Base-by-base conservation (phyloP, 1,284 basidiomycete species). In the Cryptococcus sp. region DNA sequence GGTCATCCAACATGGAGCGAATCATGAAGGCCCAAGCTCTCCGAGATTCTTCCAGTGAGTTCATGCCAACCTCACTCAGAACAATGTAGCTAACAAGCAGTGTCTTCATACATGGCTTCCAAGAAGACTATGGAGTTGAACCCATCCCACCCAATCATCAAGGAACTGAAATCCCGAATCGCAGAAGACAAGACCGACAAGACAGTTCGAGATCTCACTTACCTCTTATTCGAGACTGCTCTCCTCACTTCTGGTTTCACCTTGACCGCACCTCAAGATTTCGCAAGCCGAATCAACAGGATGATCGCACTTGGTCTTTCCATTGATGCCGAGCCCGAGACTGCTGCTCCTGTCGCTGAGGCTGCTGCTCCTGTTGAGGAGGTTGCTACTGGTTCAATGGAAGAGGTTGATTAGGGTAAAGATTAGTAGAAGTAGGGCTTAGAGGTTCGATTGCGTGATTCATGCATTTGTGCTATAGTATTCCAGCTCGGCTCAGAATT, bases 1-100 rank as follows among this genome's bases (percentile, higher is more conserved):
- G 96, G 96, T 97, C 92, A 45, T 92, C 93, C 61, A 98, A 98
- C 84, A 97, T 98, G 93, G 91, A 97, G 79, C 88, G 94, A 76
- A 97, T 98, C 82, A 98, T 98, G 96, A 97, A 97, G 80, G 93
- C 94, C 16, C 96, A 98, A 79, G 94, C 94, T 45, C 87, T 98
- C 55, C 90, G 94, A 66, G 94, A 98, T 77, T 92, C 93, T 22
- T 93, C 90, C 57, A 97, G 49, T 57, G 40, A 51, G 48, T 53
- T 10, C 31, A 1, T 45, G 2, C n/a, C n/a, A n/a, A n/a, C n/a
- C n/a, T n/a, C n/a, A 34, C 32, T 16, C 32, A 9, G 9, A 34
- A 9, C 32, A 34, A 9, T 34, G 32, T 16, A 34, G 14, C 36
- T 39, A 34, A 23, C 22, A 24, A 7, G n/a, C 90, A 96, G 78